Conservation (phyloP, 1,139 yeast species). For the Debaryomyces nepalensis region DNA sequence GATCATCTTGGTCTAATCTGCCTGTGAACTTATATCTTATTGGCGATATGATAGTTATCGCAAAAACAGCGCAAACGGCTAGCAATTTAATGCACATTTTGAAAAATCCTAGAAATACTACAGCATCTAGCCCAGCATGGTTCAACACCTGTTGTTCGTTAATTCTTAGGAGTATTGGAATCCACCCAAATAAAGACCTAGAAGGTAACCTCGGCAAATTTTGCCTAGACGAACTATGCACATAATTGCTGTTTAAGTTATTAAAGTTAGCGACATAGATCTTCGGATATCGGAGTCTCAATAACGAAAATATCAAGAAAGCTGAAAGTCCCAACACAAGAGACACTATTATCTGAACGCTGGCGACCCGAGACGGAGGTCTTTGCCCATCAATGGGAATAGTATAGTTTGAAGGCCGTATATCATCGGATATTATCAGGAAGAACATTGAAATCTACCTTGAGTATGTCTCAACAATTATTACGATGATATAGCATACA, state of each 20-base stretch:
- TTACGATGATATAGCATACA: not conserved
- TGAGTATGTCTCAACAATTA: not conserved
- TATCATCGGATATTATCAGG: constrained; percentile 10
- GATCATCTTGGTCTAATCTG: constrained; percentile 55
- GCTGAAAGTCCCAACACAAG: constrained; percentile 66
- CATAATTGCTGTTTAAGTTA: constrained; percentile 43
- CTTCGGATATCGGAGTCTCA: constrained; percentile 70
- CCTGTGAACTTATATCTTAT: constrained; percentile 75
- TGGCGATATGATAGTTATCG: constrained; percentile 72
- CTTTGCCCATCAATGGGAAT: constrained; percentile 19
- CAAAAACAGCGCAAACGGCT: constrained; percentile 60
- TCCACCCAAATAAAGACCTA: constrained; percentile 75
- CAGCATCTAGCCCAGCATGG: constrained; percentile 93
- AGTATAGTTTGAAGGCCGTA: not conserved
- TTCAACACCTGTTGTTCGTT: constrained; percentile 79
- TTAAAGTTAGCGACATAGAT: constrained; percentile 66
- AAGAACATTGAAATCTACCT: not conserved
- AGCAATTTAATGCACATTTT: constrained; percentile 73
- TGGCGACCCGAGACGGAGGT: constrained; percentile 43
- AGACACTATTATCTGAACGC: constrained; percentile 65
- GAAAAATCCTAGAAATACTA: constrained; percentile 81
- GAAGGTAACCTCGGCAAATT: constrained; percentile 42
- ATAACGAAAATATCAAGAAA: constrained; percentile 62
- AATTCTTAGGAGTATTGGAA: constrained; percentile 64
- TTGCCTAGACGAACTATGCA: constrained; percentile 50